phyloP scores from a whole-genome alignment of 2,329 filamentous ascomycete genomes.

The Aureobasidium namibiae region DNA sequence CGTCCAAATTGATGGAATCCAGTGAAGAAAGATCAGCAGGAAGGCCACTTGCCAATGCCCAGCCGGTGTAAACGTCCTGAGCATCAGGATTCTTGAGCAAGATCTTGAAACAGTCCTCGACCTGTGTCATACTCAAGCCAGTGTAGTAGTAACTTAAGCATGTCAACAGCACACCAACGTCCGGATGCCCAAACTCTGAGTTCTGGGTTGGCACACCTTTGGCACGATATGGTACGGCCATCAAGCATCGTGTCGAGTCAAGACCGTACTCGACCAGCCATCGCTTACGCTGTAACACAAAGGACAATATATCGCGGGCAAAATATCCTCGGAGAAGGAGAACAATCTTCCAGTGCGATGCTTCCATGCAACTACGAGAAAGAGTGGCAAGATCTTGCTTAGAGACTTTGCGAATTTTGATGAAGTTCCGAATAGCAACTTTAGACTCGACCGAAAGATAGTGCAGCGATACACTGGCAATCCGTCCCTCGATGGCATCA shows the following conservation, averaged over 20 bases:
- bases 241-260: slow-evolving; percentile 41
- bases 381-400: not conserved
- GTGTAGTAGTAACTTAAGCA: slow-evolving; percentile 60
- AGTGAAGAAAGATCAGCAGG: slow-evolving; percentile 17
- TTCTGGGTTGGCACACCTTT: slow-evolving; percentile 56
- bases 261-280: slow-evolving; percentile 57
- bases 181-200: slow-evolving; percentile 60
- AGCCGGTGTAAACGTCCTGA: slow-evolving; percentile 20
- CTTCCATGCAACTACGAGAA: no score
- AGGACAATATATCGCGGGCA: slow-evolving; percentile 49
- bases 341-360: slow-evolving; percentile 22
- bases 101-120: slow-evolving; percentile 24
- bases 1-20: slow-evolving; percentile 22
- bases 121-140: slow-evolving; percentile 44
- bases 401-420: not conserved
- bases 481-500: slow-evolving; percentile 25
- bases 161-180: slow-evolving; percentile 58
- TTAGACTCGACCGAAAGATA: not conserved
- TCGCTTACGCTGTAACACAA: slow-evolving; percentile 52
- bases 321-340: slow-evolving; percentile 57
- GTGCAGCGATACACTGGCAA: not conserved
- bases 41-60: slow-evolving; percentile 17
- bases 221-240: slow-evolving; percentile 59
- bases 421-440: not conserved
- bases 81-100: slow-evolving; percentile 20